Base-by-base conservation (phyloP, 805 yeast genomes). In the Wickerhamia fluorescens region DNA sequence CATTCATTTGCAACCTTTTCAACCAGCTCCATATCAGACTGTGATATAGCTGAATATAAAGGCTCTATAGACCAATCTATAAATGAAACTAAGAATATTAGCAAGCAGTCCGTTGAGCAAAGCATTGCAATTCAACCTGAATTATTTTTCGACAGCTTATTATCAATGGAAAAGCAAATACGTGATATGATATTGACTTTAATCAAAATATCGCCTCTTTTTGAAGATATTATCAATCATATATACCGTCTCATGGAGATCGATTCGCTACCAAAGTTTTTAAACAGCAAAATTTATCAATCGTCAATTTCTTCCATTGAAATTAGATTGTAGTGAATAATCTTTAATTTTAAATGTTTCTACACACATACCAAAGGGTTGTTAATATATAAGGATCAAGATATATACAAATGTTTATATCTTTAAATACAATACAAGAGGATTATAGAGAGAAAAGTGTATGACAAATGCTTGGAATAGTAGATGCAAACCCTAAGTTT, bases 211-310 rank as follows among this genome's bases (percentile, higher is more conserved):
- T 26, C 48, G 16, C 36, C 67, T 2, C 52, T 71, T 10, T 70
- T 72, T 29, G 65, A 63, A n/a, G 56, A 58, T 13, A 71, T 80
- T 5, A 59, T 65, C n/a, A 29, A 41, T 7, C 69, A 68, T 25
- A 65, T 80, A 28, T 68, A 68, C 40, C 55, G 61, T 23, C 53
- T 84, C 52, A 75, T 84, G 80, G 81, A 78, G 40, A 65, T 52
- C 20, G 94, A 84, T 53, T 80, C 92, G 6, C 63, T 79, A 22
- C 82, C 82, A 3, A 83, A 82, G 47, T 83, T 84, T 40, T 34
- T 78, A 20, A 40, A 34, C 11, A 51, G 61, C 29, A 49, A 39
- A 14, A 34, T 44, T 20, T 52, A 40, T 34, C 36, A 35, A 22
- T 33, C 10, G 12, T 12, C 14, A 12, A 8, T 7, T 7, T 16